A percentile compares a stretch with the other conserved stretches of the same genome.
Conservation (phyloP, 1,284 basidiomycete genomes). For the Pseudozyma thailandica region DNA sequence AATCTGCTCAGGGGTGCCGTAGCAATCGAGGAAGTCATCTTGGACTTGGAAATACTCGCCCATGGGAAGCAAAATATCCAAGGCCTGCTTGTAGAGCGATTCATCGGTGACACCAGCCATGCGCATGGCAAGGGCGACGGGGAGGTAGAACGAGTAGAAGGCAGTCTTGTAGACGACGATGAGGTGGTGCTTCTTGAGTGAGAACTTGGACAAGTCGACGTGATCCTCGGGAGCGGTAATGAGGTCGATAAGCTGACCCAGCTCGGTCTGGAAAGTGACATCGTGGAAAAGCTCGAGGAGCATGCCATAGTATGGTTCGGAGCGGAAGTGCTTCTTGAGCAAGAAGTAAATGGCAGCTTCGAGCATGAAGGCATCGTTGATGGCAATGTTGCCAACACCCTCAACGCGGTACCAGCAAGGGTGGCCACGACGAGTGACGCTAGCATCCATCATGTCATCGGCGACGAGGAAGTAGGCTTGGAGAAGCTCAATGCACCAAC, state of each 20-base stretch:
- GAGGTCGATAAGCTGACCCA: constrained; percentile 94
- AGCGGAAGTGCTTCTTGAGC: constrained; percentile 86
- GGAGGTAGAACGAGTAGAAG: constrained; percentile 98
- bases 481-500: constrained; percentile 97
- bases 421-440: constrained; percentile 94
- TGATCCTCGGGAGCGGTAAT: constrained; percentile 92
- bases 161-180: constrained; percentile 99
- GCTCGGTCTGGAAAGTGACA: constrained; percentile 90
- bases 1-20: constrained; percentile 87
- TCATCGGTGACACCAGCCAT: constrained; percentile 77
- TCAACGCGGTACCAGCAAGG: constrained; percentile 85
- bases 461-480: constrained; percentile 98
- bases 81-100: constrained; percentile 80
- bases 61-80: constrained; percentile 86
- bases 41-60: constrained; percentile 99
- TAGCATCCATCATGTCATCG: constrained; percentile 97
- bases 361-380: constrained; percentile 98
- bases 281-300: constrained; percentile 92
- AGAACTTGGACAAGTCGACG: constrained; percentile 89
- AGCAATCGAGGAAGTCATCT: constrained; percentile 96
- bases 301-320: constrained; percentile 84
- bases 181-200: constrained; percentile 83
- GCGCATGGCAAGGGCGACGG: constrained; percentile 92
- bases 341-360: constrained; percentile 92
- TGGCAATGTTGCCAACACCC: constrained; percentile 83